Conservation (phyloP, 768 basidiomycete genomes). For the Leccinellum albellum region DNA sequence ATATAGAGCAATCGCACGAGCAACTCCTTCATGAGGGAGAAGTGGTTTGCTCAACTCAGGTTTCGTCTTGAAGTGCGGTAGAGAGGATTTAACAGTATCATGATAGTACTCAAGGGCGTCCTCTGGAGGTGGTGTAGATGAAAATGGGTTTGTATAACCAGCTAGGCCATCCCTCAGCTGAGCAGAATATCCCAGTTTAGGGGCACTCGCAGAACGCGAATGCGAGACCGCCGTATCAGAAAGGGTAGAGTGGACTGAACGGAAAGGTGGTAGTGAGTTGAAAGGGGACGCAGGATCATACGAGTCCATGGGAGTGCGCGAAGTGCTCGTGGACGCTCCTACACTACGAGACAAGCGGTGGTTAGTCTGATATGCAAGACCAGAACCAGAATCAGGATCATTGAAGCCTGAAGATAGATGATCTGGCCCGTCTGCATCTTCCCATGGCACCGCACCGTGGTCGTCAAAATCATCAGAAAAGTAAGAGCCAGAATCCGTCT, state of each 20-base stretch:
- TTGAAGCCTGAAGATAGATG: constrained; percentile 30
- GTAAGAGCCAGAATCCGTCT: constrained; percentile 51
- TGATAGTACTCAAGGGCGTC: constrained; percentile 14
- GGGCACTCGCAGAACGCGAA: constrained; percentile 34
- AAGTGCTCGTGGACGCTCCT: constrained; percentile 4
- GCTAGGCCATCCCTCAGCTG: neutral
- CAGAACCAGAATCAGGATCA: constrained; percentile 46
- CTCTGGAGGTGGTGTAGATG: constrained; percentile 20
- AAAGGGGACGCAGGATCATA: constrained; percentile 36
- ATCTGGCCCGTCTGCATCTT: constrained; percentile 24
- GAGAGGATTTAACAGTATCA: constrained; percentile 10
- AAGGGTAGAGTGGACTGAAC: constrained; percentile 29
- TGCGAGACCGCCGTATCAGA: constrained; percentile 30
- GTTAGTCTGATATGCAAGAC: constrained; percentile 27
- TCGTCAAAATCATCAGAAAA: constrained; percentile 36
- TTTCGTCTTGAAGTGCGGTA: constrained; percentile 43
- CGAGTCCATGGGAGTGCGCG: constrained; percentile 19
- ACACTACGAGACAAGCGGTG: constrained; percentile 20
- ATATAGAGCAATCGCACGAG: constrained; percentile 70
- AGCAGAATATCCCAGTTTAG: constrained; percentile 19
- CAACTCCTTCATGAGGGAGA: constrained; percentile 55
- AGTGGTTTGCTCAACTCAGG: constrained; percentile 48
- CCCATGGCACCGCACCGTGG: constrained; percentile 23
- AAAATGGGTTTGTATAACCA: constrained; percentile 29
- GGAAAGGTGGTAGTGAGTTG: constrained; percentile 34